Conservation (phyloP, 169 alveolate genomes). For the Toxoplasma gondii region DNA sequence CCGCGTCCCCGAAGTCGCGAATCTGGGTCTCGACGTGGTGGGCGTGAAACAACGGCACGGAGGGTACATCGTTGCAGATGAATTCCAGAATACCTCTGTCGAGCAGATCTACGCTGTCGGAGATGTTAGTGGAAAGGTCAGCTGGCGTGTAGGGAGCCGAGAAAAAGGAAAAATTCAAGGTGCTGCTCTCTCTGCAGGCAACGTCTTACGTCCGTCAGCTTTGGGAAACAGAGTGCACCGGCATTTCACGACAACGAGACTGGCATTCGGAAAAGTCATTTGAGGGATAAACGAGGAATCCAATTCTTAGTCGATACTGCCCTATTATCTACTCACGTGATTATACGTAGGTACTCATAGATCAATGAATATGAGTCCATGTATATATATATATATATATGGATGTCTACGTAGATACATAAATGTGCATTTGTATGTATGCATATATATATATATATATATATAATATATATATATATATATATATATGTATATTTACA, state of each 20-base stretch:
- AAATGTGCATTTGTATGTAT: background rate
- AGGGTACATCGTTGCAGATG: background rate
- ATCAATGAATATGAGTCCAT: background rate
- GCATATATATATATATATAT: background rate
- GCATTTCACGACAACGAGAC: background rate
- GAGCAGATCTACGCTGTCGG: constrained; percentile 16
- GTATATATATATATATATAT: background rate
- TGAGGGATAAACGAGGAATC: background rate
- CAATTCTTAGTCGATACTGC: too few species aligned
- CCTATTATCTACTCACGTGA: too few species aligned
- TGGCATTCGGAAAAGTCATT: background rate
- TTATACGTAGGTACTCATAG: too few species aligned
- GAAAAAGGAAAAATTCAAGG: background rate
- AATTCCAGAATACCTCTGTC: constrained; percentile 12
- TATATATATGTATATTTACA: too few species aligned
- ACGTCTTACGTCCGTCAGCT: too few species aligned
- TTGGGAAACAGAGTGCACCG: background rate
- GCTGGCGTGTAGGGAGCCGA: background rate
- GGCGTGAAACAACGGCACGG: background rate
- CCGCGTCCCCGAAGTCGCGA: constrained; percentile 15
- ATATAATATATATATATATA: too few species aligned
- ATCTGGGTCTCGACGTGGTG: background rate
- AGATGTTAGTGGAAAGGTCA: constrained; percentile 18
- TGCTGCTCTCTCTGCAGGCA: background rate
- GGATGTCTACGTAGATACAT: background rate